Evolutionary conservation across 2,329 filamentous ascomycete species (phyloP).

Genomic region (Claviceps digitariae): DNA sequence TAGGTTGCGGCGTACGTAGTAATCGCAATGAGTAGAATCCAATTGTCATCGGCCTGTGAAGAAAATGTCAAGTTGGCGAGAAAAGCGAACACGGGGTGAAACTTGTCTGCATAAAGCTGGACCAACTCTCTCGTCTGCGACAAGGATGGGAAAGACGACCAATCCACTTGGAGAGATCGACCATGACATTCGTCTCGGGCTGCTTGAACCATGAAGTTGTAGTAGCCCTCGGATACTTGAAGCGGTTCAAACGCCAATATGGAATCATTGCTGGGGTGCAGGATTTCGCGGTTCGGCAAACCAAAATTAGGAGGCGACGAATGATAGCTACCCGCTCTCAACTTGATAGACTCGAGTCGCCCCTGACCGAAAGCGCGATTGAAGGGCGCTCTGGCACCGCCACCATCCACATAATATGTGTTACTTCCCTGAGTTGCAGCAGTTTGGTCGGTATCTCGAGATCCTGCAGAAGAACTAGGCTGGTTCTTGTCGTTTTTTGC

Average conservation of each 20-base stretch:
- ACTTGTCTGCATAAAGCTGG: neutral
- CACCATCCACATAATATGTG: neutral
- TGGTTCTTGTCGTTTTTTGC: neutral
- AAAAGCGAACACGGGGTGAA: neutral
- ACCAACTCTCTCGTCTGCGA: neutral
- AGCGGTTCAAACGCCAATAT: neutral
- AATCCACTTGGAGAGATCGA: neutral
- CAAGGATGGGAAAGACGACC: neutral
- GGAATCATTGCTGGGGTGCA: neutral
- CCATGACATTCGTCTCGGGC: neutral
- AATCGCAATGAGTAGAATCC: neutral
- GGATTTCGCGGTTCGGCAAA: neutral
- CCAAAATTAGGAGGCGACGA: neutral
- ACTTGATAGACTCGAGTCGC: neutral
- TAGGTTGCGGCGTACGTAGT: neutral
- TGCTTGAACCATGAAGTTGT: neutral
- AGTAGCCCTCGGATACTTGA: neutral
- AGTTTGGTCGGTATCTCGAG: neutral
- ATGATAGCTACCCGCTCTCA: neutral
- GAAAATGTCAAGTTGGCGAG: neutral
- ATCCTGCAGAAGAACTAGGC: neutral
- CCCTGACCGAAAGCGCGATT: neutral
- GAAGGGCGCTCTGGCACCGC: neutral
- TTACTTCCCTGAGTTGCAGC: neutral
- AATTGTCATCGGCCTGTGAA: neutral